Base-by-base conservation (phyloP, 768 basidiomycete species). In the Imleria badia region DNA sequence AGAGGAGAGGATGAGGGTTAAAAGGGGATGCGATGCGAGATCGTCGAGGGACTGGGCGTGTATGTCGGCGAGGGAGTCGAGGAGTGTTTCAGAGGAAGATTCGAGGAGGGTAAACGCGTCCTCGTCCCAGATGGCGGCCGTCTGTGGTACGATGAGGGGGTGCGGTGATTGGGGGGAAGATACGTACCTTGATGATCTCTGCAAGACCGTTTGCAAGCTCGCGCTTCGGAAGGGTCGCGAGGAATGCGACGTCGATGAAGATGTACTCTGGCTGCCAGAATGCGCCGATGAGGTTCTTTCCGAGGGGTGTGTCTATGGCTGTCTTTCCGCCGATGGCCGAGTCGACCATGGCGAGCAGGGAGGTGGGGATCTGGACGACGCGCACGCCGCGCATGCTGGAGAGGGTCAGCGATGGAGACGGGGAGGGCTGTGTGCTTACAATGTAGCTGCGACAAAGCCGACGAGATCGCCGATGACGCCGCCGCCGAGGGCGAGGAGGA, bases 181-280 rank as follows among this genome's bases (percentile, higher is more conserved):
- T 12, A 70, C 78, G 55, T 52, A 92, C 94, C 83, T 99, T 99
- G 68, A 98, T 86, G 4, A 98, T 89, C 71, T 99, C 96, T 1
- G 97, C 96, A 89, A 99, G 96, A 35, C 97, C 96, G 65, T 98
- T 98, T n/a, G 92, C 90, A 58, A 98, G 93, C 70, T 98, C 97
- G 50, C 96, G 80, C 31, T 84, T 72, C 0, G 95, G 95, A 3
- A 99, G 84, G 2, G 92, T 94, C 66, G 94, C 92, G 52, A 99
- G 82, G 79, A 97, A 96, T 2, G 95, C 89, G 23, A 91, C 89
- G 69, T 99, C 97, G 60, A 98, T 96, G 74, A 99, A 99, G 67
- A 98, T 88, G 76, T 88, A 98, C 63, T 90, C 84, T 0, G 97
- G 97, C 72, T 98, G 96, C 92, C 94, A 94, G 78, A 98, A 99